Conservation (phyloP, 768 basidiomycete genomes). For the Mycena rosella region DNA sequence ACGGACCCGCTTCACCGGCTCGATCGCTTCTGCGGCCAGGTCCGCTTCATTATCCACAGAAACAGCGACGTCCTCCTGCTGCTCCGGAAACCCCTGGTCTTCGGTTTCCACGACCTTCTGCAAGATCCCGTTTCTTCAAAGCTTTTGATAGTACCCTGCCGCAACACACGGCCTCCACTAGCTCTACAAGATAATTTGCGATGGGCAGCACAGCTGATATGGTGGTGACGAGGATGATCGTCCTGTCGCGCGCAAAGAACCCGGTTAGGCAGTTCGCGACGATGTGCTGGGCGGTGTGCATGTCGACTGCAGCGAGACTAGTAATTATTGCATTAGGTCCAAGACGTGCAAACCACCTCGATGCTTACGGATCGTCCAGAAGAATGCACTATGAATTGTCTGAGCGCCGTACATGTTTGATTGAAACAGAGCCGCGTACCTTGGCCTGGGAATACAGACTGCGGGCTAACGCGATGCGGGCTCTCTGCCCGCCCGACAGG, state of each 20-base stretch:
- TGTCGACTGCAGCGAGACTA: constrained; percentile 79
- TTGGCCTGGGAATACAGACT: constrained; percentile 82
- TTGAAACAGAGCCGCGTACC: constrained; percentile 45
- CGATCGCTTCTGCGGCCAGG: constrained; percentile 13
- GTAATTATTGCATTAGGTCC: constrained; percentile 28
- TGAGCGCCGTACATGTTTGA: constrained; percentile 11
- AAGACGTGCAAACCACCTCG: constrained; percentile 33
- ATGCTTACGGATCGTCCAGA: constrained; percentile 77
- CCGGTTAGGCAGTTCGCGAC: constrained; percentile 75
- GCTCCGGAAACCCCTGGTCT: constrained; percentile 54
- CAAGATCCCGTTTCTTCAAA: constrained; percentile 58
- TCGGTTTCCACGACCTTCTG: constrained; percentile 59
- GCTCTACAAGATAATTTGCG: constrained; percentile 76
- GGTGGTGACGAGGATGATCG: constrained; percentile 90
- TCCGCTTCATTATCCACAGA: constrained; percentile 52
- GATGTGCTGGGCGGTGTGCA: constrained; percentile 82
- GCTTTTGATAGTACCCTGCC: constrained; percentile 64
- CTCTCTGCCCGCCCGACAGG: constrained; percentile 80
- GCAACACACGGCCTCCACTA: constrained; percentile 59
- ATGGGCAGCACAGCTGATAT: constrained; percentile 80
- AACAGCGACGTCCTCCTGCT: constrained; percentile 33
- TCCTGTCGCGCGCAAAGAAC: constrained; percentile 70
- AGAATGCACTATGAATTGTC: constrained; percentile 60
- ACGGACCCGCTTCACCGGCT: constrained; percentile 15
- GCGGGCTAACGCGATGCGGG: constrained; percentile 81